Evolutionary conservation across 1,284 basidiomycete species (phyloP).

Genomic region (Tilletia indica): DNA sequence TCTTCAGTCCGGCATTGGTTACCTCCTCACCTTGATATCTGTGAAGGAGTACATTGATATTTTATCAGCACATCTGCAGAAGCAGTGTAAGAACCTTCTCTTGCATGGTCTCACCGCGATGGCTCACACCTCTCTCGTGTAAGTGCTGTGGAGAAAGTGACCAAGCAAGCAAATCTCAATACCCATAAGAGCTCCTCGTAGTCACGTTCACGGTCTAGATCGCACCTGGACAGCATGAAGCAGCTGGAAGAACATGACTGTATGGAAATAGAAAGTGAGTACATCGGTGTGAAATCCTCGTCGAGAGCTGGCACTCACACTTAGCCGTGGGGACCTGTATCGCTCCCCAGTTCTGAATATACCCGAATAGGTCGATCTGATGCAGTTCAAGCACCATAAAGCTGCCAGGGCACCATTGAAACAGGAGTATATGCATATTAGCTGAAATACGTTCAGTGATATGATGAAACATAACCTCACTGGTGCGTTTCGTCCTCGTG

Average conservation of each 20-base stretch:
- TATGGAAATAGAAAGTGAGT: background rate
- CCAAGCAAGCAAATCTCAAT: background rate
- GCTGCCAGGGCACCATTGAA: background rate
- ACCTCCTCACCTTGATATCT: constrained; percentile 11
- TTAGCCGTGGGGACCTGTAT: constrained; percentile 3
- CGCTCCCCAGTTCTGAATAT: background rate
- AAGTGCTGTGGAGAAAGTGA: background rate
- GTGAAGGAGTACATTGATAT: background rate
- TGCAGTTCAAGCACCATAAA: constrained; percentile 10
- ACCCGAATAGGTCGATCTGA: background rate
- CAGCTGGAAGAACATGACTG: constrained; percentile 17
- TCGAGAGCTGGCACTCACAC: background rate
- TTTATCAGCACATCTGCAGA: too few species aligned
- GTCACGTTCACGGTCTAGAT: background rate
- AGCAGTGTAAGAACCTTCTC: too few species aligned
- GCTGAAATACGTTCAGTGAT: background rate
- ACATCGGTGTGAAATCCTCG: too few species aligned
- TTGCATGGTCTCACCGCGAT: background rate
- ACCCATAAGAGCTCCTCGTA: background rate
- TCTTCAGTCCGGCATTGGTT: background rate
- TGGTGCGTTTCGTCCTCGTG: background rate
- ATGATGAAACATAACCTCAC: background rate
- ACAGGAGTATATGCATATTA: background rate
- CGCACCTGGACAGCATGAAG: constrained; percentile 8
- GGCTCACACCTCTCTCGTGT: background rate